Conservation (phyloP, 768 basidiomycete genomes). For the Mycena belliarum region DNA sequence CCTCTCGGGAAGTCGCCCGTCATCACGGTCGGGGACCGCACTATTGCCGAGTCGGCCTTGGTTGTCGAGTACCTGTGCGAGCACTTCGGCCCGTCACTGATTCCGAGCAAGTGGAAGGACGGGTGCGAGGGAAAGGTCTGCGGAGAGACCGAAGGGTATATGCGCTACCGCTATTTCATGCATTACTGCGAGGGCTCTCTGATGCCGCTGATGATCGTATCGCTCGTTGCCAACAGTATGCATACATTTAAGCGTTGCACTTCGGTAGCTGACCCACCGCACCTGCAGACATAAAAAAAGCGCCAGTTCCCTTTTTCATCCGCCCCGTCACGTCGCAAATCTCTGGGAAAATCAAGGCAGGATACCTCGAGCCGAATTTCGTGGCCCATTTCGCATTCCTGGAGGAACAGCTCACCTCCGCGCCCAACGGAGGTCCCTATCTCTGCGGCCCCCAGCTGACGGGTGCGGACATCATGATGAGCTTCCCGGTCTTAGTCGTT, state of each 20-base stretch:
- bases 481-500: neutral
- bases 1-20: slow-evolving; percentile 41
- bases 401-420: slow-evolving; percentile 15
- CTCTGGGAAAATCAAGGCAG: neutral
- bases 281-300: slow-evolving; percentile 8
- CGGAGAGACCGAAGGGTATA: slow-evolving; percentile 7
- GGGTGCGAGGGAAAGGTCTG: slow-evolving; percentile 5
- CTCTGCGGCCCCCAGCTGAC: slow-evolving; percentile 13
- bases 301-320: slow-evolving; percentile 18
- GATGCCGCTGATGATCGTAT: neutral
- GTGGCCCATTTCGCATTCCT: slow-evolving; percentile 16
- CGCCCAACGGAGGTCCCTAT: slow-evolving; percentile 16
- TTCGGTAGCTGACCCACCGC: neutral
- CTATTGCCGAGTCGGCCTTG: slow-evolving; percentile 38
- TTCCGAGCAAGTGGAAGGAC: slow-evolving; percentile 9
- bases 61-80: slow-evolving; percentile 27
- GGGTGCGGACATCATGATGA: slow-evolving; percentile 21
- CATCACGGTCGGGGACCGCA: slow-evolving; percentile 38
- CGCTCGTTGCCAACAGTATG: neutral
- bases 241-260: too few species aligned
- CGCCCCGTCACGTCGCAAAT: slow-evolving; percentile 13
- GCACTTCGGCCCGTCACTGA: slow-evolving; percentile 11
- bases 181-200: slow-evolving; percentile 14
- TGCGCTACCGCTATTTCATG: slow-evolving; percentile 14
- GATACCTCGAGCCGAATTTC: slow-evolving; percentile 7